A percentile compares a stretch with the other conserved stretches of the same genome.
Evolutionary conservation across 176 grass and related monocot species (phyloP).

Genomic region (Phyllostachys edulis): DNA sequence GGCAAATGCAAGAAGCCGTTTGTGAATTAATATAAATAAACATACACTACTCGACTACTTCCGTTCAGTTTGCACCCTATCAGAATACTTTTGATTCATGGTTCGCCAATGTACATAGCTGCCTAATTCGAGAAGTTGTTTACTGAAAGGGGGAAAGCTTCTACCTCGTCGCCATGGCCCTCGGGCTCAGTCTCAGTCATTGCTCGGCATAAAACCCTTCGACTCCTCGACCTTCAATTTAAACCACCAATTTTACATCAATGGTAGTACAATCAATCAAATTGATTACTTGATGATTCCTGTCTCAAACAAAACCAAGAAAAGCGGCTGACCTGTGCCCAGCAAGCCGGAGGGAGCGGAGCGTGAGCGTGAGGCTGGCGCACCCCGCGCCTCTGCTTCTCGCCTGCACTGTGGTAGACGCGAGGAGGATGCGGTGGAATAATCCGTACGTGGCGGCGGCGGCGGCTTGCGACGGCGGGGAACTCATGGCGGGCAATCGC

Average conservation of each 20-base stretch:
- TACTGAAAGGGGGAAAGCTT: background rate
- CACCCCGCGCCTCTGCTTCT: background rate
- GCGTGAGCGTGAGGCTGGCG: constrained; percentile 10
- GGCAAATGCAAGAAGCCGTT: background rate
- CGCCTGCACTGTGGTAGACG: constrained; percentile 6
- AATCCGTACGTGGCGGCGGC: constrained; percentile 28
- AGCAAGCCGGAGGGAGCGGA: background rate
- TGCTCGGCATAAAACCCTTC: constrained; percentile 51
- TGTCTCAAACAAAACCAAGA: background rate
- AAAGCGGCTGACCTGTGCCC: constrained; percentile 28
- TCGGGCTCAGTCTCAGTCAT: constrained; percentile 59
- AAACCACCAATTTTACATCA: background rate
- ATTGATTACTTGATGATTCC: background rate
- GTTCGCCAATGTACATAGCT: background rate
- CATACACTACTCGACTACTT: background rate
- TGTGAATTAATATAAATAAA: background rate
- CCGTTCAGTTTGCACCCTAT: background rate
- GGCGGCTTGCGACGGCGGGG: constrained; percentile 16
- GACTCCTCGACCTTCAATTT: constrained; percentile 32
- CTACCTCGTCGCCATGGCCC: constrained; percentile 50
- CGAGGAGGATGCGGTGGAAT: constrained; percentile 35
- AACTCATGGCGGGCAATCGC: constrained; percentile 35
- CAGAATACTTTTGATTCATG: background rate
- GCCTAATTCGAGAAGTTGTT: background rate
- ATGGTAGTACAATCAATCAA: background rate